Evolutionary conservation across 2,329 filamentous ascomycete genomes (phyloP), one percentile per base, ranked within the genome.

Genomic region (Penicillium sp.): DNA sequence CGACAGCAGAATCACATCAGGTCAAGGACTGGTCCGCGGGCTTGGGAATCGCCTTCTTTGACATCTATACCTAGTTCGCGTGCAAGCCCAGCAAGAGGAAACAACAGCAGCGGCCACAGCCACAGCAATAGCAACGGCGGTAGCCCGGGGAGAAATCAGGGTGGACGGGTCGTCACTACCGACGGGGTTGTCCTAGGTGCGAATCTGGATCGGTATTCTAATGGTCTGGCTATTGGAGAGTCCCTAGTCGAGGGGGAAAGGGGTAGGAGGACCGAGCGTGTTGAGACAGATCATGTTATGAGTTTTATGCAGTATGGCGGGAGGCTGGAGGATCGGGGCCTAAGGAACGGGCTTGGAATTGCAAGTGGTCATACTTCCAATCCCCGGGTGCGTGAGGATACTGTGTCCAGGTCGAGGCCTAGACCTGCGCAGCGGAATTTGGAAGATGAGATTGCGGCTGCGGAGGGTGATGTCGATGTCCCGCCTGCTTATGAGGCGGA

Each of bases 131-230:
- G 35, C 17, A 33, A 26, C 8, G 8, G 33, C 1, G 26, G 22
- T 13, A 29, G 19, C 10, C 5, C 24, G 15, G 17, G 10, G 8
- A 19, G 48, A 37, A 9, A 45, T 6, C 34, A 51, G 28, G 35
- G 32, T 3, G 47, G 50, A 6, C 39, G 34, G 8, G 43, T 66
- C 17, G 26, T 65, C 4, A 66, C 62, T 1, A 28, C 45, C 3
- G 63, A 66, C n/a, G 64, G 63, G 0, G 55, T 61, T 1, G 49
- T 66, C 2, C 45, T 67, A 17, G 50, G 55, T 2, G 57, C 64
- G 5, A 66, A 64, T 43, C 44, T 66, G 21, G 53, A 63, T 40
- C 49, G 48, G 6, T 53, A 54, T 17, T 53, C 49, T 1, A 49
- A 38, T 53, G 35, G 41, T 2, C 13, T 29, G 24, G 40, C 38